phyloP scores from a whole-genome alignment of 192 early-diverging fungal genomes.

The Glomus cerebriforme region DNA sequence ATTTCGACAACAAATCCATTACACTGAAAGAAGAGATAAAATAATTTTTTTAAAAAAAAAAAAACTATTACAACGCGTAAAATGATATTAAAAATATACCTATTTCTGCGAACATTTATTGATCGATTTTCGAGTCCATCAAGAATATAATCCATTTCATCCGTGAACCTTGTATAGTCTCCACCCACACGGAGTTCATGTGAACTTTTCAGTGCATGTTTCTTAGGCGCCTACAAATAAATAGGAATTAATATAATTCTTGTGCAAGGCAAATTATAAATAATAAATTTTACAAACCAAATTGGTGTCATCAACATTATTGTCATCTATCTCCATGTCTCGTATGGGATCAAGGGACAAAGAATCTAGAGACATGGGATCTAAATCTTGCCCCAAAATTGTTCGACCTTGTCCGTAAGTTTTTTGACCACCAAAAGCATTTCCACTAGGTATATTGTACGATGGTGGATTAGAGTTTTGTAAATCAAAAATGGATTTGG shows the following conservation, averaged over 20 bases:
- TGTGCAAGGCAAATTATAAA: not conserved
- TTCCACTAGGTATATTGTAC: not conserved
- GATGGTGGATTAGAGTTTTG: not conserved
- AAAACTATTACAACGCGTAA: not conserved
- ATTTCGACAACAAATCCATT: not conserved
- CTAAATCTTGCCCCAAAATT: constrained; percentile 1
- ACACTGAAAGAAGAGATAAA: not conserved
- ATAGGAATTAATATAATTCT: not conserved
- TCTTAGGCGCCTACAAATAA: not conserved
- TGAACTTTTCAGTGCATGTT: constrained; percentile 40
- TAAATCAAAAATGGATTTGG: not conserved
- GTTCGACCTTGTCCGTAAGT: constrained; percentile 28
- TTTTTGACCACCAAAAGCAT: not conserved
- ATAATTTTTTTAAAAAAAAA: not conserved
- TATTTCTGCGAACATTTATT: constrained; percentile 46
- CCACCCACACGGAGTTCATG: constrained; percentile 63
- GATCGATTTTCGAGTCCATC: constrained; percentile 52
- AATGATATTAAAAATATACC: constrained; percentile 34
- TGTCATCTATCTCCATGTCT: not conserved
- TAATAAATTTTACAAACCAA: not conserved
- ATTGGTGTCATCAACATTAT: not conserved
- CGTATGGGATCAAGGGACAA: not conserved
- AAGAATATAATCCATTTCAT: constrained; percentile 63
- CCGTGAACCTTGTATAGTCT: constrained; percentile 54
- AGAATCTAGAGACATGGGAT: not conserved